These are phyloP conservation scores for Paxillus involutus DNA, from an alignment of 768 basidiomycete genomes.

Conservation along the genomic window DNA sequence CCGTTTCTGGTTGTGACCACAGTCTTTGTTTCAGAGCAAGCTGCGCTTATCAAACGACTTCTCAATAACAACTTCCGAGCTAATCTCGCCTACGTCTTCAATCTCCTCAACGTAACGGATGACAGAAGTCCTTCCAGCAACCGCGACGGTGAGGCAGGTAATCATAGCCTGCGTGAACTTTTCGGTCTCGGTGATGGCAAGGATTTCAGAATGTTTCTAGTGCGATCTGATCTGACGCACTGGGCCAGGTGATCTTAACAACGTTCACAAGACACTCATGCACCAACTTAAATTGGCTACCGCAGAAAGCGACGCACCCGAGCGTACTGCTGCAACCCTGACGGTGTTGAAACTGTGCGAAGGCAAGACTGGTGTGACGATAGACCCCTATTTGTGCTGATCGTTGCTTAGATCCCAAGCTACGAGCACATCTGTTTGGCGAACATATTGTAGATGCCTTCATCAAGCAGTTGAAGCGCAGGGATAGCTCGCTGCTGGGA, in stretches of 20 bases:
- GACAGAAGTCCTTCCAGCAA: neutral
- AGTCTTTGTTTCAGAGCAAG: too few species aligned
- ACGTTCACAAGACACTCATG: slow-evolving; percentile 15
- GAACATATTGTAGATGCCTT: slow-evolving; percentile 9
- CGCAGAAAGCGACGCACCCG: slow-evolving; percentile 1
- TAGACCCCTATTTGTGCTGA: neutral
- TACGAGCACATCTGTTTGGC: slow-evolving; percentile 10
- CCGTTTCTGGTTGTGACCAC: too few species aligned
- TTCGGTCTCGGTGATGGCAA: slow-evolving; percentile 19
- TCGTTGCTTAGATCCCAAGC: neutral
- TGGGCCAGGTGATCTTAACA: slow-evolving; percentile 1
- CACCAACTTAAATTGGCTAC: slow-evolving; percentile 5
- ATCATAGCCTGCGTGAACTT: slow-evolving; percentile 6
- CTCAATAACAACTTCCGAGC: slow-evolving; percentile 4
- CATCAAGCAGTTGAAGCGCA: slow-evolving; percentile 13
- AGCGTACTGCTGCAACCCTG: slow-evolving; percentile 24
- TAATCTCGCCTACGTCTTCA: slow-evolving; percentile 17
- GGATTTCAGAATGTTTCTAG: neutral
- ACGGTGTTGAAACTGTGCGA: slow-evolving; percentile 21
- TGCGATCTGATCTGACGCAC: neutral
- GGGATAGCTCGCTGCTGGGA: slow-evolving; percentile 17
- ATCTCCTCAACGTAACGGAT: neutral
- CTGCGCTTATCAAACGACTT: too few species aligned
- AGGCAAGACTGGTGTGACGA: slow-evolving; percentile 3
- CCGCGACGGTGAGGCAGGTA: neutral